These are phyloP conservation scores for Biscutella laevigata DNA, from an alignment of 441 rosid species.

Conservation along the genomic window DNA sequence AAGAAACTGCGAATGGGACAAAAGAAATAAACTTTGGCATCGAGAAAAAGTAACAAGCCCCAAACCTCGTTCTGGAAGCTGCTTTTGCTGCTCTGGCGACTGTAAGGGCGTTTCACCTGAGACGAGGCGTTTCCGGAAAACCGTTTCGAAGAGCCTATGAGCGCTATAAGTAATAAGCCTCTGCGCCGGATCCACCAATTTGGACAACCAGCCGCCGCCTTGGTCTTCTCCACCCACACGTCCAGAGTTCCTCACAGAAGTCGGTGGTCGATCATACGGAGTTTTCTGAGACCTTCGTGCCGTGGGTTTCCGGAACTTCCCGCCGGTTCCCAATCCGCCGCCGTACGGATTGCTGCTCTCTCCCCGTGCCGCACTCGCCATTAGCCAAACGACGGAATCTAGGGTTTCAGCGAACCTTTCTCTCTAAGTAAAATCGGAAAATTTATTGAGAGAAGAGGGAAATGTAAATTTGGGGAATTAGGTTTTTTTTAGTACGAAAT, in stretches of 20 bases:
- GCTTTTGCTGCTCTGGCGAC: slow-evolving; percentile 17
- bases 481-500: too few relatives aligned
- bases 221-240: slow-evolving; percentile 25
- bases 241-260: slow-evolving; percentile 37
- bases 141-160: slow-evolving; percentile 57
- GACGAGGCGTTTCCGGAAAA: slow-evolving; percentile 67
- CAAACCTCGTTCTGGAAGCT: slow-evolving; percentile 44
- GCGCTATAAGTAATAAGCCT: slow-evolving; percentile 66
- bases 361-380: slow-evolving; percentile 63
- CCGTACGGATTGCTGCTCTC: slow-evolving; percentile 39
- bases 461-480: slow-evolving; percentile 12
- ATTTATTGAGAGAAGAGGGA: slow-evolving; percentile 1
- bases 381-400: slow-evolving; percentile 26
- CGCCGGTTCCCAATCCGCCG: slow-evolving; percentile 54
- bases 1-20: not conserved
- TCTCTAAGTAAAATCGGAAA: slow-evolving; percentile 21
- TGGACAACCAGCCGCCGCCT: slow-evolving; percentile 68
- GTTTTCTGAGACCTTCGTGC: slow-evolving; percentile 40
- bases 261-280: slow-evolving; percentile 73
- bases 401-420: slow-evolving; percentile 34
- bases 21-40: not conserved
- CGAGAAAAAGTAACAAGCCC: not conserved
- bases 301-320: slow-evolving; percentile 66
- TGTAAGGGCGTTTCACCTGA: slow-evolving; percentile 31
- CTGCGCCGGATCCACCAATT: slow-evolving; percentile 87